These are phyloP conservation scores for Thielaviopsis populi DNA, from an alignment of 2,329 filamentous ascomycete species.

Conservation along the genomic window DNA sequence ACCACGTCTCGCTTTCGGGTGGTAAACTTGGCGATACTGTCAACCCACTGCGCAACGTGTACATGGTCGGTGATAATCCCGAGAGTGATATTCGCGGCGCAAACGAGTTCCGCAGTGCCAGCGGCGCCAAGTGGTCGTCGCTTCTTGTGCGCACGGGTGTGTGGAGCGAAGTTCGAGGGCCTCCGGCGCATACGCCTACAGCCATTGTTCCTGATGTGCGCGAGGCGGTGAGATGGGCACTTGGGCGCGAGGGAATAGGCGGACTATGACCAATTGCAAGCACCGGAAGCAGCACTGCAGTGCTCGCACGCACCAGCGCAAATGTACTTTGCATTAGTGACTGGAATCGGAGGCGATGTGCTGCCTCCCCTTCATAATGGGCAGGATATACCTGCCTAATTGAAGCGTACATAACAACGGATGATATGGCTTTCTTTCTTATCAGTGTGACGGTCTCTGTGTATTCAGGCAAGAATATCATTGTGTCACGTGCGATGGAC, in stretches of 20 bases:
- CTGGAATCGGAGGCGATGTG: too few species aligned
- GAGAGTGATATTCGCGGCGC: conserved; percentile 83
- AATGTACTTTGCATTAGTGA: not conserved
- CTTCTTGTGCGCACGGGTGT: conserved; percentile 72
- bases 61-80: conserved; percentile 88
- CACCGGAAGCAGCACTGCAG: not conserved
- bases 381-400: too few species aligned
- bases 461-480: too few species aligned
- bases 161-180: conserved; percentile 33
- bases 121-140: conserved; percentile 60
- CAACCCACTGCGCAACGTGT: conserved; percentile 52
- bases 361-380: not conserved
- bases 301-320: too few species aligned
- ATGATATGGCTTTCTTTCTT: too few species aligned
- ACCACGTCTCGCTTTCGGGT: conserved; percentile 30
- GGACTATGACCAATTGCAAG: conserved; percentile 21
- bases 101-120: conserved; percentile 53
- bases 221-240: conserved; percentile 62
- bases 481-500: too few species aligned
- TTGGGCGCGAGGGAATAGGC: conserved; percentile 39
- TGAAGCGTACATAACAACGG: too few species aligned
- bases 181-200: conserved; percentile 46
- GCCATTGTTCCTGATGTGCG: conserved; percentile 59
- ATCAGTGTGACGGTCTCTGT: too few species aligned
- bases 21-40: conserved; percentile 1